Evolutionary conservation across 2,329 filamentous ascomycete genomes (phyloP).

Genomic region (Ophiostoma sp.): DNA sequence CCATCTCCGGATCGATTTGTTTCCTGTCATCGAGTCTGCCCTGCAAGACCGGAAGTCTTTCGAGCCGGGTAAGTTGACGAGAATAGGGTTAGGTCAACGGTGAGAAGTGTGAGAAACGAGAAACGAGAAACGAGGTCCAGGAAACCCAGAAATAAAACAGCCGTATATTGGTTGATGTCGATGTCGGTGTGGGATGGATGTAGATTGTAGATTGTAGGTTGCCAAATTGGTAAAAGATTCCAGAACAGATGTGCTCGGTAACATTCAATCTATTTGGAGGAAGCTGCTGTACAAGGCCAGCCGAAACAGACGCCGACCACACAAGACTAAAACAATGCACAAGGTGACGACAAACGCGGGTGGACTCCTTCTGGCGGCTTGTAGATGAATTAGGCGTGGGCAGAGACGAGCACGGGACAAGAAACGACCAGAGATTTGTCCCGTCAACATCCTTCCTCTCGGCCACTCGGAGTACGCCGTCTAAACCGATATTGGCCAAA

Average conservation of each 20-base stretch:
- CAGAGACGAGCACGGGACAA: not conserved
- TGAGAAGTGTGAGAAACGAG: not conserved
- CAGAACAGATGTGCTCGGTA: not conserved
- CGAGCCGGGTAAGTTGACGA: not conserved
- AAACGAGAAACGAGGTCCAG: not conserved
- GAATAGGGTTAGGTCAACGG: not conserved
- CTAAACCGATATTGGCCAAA: not conserved
- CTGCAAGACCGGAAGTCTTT: slow-evolving; percentile 1
- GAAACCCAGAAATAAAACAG: slow-evolving; percentile 8
- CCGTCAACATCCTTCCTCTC: not conserved
- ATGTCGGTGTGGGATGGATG: not conserved
- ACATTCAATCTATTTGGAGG: not conserved
- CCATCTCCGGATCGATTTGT: not conserved
- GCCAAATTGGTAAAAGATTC: not conserved
- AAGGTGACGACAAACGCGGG: not conserved
- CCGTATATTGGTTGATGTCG: not conserved
- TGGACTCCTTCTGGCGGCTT: not conserved
- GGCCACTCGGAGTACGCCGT: slow-evolving; percentile 3
- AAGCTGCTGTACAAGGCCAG: not conserved
- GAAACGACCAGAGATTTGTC: not conserved
- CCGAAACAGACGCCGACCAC: not conserved
- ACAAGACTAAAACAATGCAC: not conserved
- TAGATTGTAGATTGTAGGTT: not conserved
- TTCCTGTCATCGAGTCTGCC: slow-evolving; percentile 13
- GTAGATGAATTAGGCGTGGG: not conserved